A percentile compares a stretch with the other conserved stretches of the same genome.
Evolutionary conservation across 2,329 filamentous ascomycete genomes (phyloP).

Genomic region (Amesomyces nigricolor): DNA sequence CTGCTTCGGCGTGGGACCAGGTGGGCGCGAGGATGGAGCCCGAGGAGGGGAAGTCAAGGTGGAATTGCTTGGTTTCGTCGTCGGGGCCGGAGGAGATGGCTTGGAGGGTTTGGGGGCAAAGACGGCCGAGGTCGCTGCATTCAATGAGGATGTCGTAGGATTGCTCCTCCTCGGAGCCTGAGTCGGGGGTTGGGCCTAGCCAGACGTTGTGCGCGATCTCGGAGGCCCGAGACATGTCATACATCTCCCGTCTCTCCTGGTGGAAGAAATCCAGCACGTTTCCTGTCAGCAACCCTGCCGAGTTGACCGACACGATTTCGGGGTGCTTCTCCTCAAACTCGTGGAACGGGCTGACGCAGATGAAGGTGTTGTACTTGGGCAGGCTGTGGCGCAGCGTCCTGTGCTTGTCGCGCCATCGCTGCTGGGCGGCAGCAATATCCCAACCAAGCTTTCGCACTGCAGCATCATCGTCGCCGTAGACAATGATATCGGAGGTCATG

Average conservation of each 20-base stretch:
- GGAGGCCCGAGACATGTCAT: slow-evolving; percentile 80
- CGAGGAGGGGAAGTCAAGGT: slow-evolving; percentile 82
- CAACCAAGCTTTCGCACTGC: slow-evolving; percentile 58
- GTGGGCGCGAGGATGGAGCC: slow-evolving; percentile 85
- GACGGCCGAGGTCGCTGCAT: slow-evolving; percentile 74
- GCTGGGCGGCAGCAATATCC: slow-evolving; percentile 71
- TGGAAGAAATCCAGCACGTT: slow-evolving; percentile 82
- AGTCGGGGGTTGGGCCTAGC: slow-evolving; percentile 80
- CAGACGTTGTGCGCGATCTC: slow-evolving; percentile 88
- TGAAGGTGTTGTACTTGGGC: slow-evolving; percentile 78
- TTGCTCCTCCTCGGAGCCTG: slow-evolving; percentile 50
- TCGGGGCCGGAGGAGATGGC: slow-evolving; percentile 54
- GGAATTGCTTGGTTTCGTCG: slow-evolving; percentile 35
- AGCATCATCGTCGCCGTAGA: slow-evolving; percentile 73
- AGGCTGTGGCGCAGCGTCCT: slow-evolving; percentile 48
- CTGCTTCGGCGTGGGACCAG: slow-evolving; percentile 76
- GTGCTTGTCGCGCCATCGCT: slow-evolving; percentile 64
- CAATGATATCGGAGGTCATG: slow-evolving; percentile 81
- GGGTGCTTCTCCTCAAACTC: slow-evolving; percentile 66
- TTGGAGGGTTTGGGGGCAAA: slow-evolving; percentile 64
- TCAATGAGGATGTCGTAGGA: slow-evolving; percentile 83
- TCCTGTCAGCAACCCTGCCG: slow-evolving; percentile 64
- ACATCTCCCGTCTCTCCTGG: slow-evolving; percentile 89
- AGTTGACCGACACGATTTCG: slow-evolving; percentile 70
- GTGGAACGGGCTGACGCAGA: slow-evolving; percentile 58